Evolutionary conservation across 768 basidiomycete genomes (phyloP), one percentile per base, ranked within the genome.

Genomic region (Cystofilobasidium capitatum): DNA sequence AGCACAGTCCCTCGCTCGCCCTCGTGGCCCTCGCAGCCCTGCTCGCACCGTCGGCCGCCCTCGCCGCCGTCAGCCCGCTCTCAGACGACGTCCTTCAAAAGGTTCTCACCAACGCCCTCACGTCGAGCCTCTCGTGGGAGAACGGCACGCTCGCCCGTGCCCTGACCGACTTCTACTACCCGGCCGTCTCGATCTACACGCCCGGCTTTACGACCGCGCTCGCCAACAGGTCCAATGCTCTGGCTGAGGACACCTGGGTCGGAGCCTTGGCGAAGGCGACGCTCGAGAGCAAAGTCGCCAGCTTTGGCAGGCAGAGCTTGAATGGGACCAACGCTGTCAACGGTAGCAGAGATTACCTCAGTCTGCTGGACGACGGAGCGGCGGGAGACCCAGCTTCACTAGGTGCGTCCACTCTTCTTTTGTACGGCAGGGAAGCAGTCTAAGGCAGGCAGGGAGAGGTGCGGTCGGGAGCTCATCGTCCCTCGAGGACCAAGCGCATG

Each of bases 371-470:
- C 40, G 83, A 85, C 36, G 79, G 81, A 45, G 85, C 86, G 20
- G 88, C 85, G 0, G 85, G 80, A 0, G 91, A 94, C 73, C 90
- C 91, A 0, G 83, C 89, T 0, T 71, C 72, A 31, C 58, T 73
- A 17, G 71, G 72, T 0, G 71, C 69, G 14, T 58, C 62, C 9
- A 33, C 45, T 60, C 36, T 39, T 20, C 37, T n/a, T n/a, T n/a
- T n/a, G n/a, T n/a, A n/a, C n/a, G n/a, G n/a, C n/a, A n/a, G n/a
- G n/a, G n/a, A n/a, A n/a, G n/a, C n/a, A n/a, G n/a, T n/a, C n/a
- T n/a, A n/a, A n/a, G n/a, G n/a, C n/a, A n/a, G n/a, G n/a, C n/a
- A n/a, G n/a, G n/a, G n/a, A n/a, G n/a, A n/a, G n/a, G n/a, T n/a
- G n/a, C n/a, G n/a, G n/a, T n/a, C n/a, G n/a, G n/a, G n/a, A n/a